These are phyloP conservation scores for Saraca asoca DNA, from an alignment of 331 rosid species.

Conservation along the genomic window DNA sequence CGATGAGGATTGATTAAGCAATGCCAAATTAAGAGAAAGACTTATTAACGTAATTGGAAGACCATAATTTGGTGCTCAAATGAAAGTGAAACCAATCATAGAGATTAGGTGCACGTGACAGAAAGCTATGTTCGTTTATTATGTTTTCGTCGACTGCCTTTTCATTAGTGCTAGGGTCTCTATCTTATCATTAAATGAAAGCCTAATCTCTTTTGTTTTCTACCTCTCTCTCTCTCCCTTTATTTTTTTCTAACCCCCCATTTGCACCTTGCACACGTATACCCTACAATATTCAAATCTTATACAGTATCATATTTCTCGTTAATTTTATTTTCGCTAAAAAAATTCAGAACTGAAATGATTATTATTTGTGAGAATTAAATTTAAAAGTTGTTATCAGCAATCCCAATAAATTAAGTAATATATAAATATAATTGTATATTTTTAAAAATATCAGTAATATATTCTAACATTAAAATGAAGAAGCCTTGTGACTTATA, in stretches of 20 bases:
- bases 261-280: not conserved
- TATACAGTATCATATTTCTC: too few species aligned
- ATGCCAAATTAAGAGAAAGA: not conserved
- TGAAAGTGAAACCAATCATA: slow-evolving; percentile 32
- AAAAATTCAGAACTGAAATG: too few species aligned
- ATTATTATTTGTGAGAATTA: too few species aligned
- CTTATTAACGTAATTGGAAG: not conserved
- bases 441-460: too few species aligned
- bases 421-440: too few species aligned
- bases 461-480: too few species aligned
- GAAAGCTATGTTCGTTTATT: slow-evolving; percentile 35
- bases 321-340: too few species aligned
- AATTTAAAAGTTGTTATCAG: too few species aligned
- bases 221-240: not conserved
- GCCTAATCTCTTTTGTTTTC: not conserved
- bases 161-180: slow-evolving; percentile 49
- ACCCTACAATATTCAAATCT: too few species aligned
- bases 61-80: slow-evolving; percentile 15
- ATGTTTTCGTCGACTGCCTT: slow-evolving; percentile 30
- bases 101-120: slow-evolving; percentile 41
- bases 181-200: slow-evolving; percentile 45
- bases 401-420: too few species aligned
- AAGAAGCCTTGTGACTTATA: too few species aligned
- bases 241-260: too few species aligned
- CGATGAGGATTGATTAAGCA: not conserved